Evolutionary conservation across 306 rosid genomes (phyloP).

Genomic region (Arachis stenosperma): DNA sequence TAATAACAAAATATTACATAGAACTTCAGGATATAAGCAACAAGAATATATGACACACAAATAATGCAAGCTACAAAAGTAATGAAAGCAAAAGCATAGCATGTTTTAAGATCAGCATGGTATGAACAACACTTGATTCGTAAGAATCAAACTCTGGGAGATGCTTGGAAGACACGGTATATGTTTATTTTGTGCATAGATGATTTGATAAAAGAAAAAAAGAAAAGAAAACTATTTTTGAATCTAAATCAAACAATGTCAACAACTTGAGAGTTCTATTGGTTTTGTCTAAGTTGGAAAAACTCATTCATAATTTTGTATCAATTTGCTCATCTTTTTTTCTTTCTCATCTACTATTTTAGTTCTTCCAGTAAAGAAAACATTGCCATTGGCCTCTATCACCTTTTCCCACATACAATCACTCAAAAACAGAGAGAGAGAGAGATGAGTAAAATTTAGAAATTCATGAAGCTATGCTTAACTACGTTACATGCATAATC

Average conservation of each 20-base stretch:
- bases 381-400: not conserved
- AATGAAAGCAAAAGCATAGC: slow-evolving; percentile 17
- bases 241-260: slow-evolving; percentile 3
- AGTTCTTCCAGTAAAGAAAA: not conserved
- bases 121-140: slow-evolving; percentile 13
- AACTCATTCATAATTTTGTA: not conserved
- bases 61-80: slow-evolving; percentile 5
- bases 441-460: not conserved
- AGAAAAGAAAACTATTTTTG: not conserved
- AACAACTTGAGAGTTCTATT: not conserved
- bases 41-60: slow-evolving; percentile 10
- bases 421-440: no score
- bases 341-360: not conserved
- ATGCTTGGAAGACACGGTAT: not conserved
- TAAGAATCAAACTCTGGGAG: not conserved
- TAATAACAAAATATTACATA: slow-evolving; percentile 27
- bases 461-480: not conserved
- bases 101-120: slow-evolving; percentile 29
- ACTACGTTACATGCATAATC: slow-evolving; percentile 13
- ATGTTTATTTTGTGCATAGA: slow-evolving; percentile 7
- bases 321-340: not conserved
- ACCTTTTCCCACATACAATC: slow-evolving; percentile 9
- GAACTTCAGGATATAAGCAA: slow-evolving; percentile 25
- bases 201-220: slow-evolving; percentile 15
- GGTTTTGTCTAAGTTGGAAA: not conserved